Evolutionary conservation across 176 grass and related monocot genomes (phyloP), one percentile per base, ranked within the genome.

Genomic region (Pontederia crassipes): DNA sequence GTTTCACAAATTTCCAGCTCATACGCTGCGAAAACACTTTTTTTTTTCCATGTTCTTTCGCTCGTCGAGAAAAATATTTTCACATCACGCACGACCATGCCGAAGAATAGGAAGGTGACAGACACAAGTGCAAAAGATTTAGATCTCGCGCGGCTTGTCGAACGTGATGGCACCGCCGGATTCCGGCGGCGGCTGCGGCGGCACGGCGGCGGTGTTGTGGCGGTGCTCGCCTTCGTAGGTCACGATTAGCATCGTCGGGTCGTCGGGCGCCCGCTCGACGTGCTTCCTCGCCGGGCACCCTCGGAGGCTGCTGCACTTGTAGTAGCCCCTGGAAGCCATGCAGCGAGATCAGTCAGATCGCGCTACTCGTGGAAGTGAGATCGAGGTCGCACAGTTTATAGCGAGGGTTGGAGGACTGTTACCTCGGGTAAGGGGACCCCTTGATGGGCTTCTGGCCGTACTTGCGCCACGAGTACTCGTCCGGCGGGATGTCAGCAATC

Each of bases 361-460:
- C 46, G 54, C 14, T 11, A 4, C 9, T 16, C 17, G 17, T 40
- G 50, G 11, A 27, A 2, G 27, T 12, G 17, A 10, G 32, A 12
- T 55, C 8, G 15, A 26, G 50, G 45, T 35, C 26, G 1, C n/a
- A 68, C 9, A 24, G 24, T 50, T 16, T 0, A 9, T 6, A 17
- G 45, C 17, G 15, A 6, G 4, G 68, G 32, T 24, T 14, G 17
- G 16, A 3, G 11, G 6, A 45, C 9, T 0, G 40, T 48, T 73
- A 64, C 71, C 71, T 55, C 2, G 71, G 71, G 14, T 64, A 74
- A 46, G 71, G 71, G 32, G 71, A 74, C 10, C 71, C 71, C 71
- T 74, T 74, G 60, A 64, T 74, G 8, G 71, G 71, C 71, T 64
- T 74, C 71, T 74, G 71, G 8, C 71, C 71, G 50, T 74, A 74